phyloP scores from a whole-genome alignment of 306 rosid genomes.

The Gillenia trifoliata region DNA sequence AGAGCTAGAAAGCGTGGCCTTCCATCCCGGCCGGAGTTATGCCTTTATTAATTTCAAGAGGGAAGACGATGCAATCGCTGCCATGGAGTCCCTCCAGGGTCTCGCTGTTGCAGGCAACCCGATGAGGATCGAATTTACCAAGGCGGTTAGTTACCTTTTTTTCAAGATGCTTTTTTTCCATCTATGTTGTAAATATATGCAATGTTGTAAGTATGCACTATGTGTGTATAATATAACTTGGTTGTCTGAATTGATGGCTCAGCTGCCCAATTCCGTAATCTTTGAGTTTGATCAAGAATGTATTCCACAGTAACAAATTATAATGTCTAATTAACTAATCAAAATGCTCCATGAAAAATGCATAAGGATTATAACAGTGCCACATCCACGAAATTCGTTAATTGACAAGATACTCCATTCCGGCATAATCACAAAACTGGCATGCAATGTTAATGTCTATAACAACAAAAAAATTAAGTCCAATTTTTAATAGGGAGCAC shows the following conservation, averaged over 20 bases:
- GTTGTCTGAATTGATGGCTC: neutral
- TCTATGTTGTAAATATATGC: constrained; percentile 1
- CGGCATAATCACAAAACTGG: neutral
- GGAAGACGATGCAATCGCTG: constrained; percentile 81
- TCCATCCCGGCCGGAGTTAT: constrained; percentile 82
- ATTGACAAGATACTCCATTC: constrained; percentile 5
- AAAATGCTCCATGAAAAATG: constrained; percentile 18
- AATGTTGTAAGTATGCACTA: constrained; percentile 10
- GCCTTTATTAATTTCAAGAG: constrained; percentile 69
- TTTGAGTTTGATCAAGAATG: constrained; percentile 3
- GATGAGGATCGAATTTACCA: constrained; percentile 87
- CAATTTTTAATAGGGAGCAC: neutral
- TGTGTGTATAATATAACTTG: constrained; percentile 15
- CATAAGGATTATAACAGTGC: constrained; percentile 14
- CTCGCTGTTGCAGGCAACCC: constrained; percentile 70
- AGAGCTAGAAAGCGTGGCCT: constrained; percentile 69
- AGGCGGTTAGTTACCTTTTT: constrained; percentile 96
- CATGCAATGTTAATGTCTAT: neutral
- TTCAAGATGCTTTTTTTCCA: constrained; percentile 29
- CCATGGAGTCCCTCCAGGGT: constrained; percentile 72
- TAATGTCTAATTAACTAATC: constrained; percentile 17
- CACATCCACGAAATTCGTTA: constrained; percentile 7
- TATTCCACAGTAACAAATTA: constrained; percentile 2
- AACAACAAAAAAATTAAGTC: neutral
- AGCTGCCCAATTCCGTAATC: neutral